A percentile compares a stretch with the other conserved stretches of the same genome.
Evolutionary conservation across 179 eudicot species (phyloP).

Genomic region (Beta lomatogona): DNA sequence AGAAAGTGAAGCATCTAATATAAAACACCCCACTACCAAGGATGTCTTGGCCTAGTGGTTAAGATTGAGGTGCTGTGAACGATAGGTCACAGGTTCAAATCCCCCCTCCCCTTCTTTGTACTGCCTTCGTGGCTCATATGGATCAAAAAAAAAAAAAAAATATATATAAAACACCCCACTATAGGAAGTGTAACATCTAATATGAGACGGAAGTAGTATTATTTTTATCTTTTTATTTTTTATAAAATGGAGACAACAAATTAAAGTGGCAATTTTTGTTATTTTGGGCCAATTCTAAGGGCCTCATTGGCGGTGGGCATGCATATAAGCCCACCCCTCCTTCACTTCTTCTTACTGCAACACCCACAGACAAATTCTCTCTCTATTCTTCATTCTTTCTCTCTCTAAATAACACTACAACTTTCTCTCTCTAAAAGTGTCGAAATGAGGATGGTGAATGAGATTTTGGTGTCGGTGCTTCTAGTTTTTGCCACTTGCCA

Average conservation of each 20-base stretch:
- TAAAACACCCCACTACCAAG: too few relatives aligned
- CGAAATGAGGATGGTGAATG: conserved; percentile 24
- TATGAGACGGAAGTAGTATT: too few relatives aligned
- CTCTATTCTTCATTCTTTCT: background rate
- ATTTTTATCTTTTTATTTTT: too few relatives aligned
- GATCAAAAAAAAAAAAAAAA: too few relatives aligned
- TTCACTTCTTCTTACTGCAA: background rate
- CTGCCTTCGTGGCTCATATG: too few relatives aligned
- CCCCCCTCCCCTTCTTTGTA: too few relatives aligned
- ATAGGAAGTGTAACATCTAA: too few relatives aligned
- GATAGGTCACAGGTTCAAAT: too few relatives aligned
- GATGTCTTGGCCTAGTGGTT: too few relatives aligned
- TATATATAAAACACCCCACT: too few relatives aligned
- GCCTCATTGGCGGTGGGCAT: conserved; percentile 22
- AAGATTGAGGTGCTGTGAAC: too few relatives aligned
- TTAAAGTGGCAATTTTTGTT: conserved; percentile 26
- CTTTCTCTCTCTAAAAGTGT: conserved; percentile 17
- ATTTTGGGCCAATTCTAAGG: conserved; percentile 20
- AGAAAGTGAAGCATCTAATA: too few relatives aligned
- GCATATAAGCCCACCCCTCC: conserved; percentile 36
- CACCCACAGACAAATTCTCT: background rate
- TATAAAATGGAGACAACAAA: background rate
- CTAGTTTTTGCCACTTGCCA: conserved; percentile 37
- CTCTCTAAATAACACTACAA: background rate
- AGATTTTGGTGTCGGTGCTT: conserved; percentile 35